These are phyloP conservation scores for Tolypocladium amazonense DNA, from an alignment of 2,329 filamentous ascomycete genomes.

Conservation along the genomic window DNA sequence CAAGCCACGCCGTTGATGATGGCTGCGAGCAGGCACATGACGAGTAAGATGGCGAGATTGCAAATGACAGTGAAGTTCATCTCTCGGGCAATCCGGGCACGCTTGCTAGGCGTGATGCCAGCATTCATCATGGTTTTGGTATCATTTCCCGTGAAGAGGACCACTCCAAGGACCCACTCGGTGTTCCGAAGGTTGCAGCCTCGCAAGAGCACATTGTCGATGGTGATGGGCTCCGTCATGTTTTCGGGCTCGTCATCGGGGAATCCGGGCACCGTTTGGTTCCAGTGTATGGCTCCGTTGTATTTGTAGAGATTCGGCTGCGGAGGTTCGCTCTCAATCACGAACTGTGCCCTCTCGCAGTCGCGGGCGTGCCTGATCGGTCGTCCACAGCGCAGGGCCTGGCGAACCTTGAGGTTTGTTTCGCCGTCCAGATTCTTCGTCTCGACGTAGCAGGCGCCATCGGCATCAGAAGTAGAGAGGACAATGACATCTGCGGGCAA, in stretches of 20 bases:
- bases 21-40: constrained; percentile 80
- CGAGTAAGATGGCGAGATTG: constrained; percentile 83
- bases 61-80: constrained; percentile 96
- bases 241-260: constrained; percentile 52
- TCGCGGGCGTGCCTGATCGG: constrained; percentile 79
- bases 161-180: constrained; percentile 87
- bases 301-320: constrained; percentile 95
- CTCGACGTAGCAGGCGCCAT: constrained; percentile 94
- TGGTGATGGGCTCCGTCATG: constrained; percentile 87
- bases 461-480: constrained; percentile 82
- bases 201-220: constrained; percentile 90
- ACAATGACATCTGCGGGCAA: constrained; percentile 90
- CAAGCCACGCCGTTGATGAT: constrained; percentile 80
- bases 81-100: constrained; percentile 80
- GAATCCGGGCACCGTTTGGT: constrained; percentile 57
- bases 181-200: constrained; percentile 92
- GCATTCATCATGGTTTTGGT: constrained; percentile 99
- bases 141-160: constrained; percentile 89
- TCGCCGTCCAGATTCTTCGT: constrained; percentile 98
- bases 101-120: constrained; percentile 88
- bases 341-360: constrained; percentile 81
- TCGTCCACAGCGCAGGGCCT: constrained; percentile 77
- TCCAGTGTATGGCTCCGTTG: constrained; percentile 81
- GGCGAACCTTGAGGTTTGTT: constrained; percentile 92
- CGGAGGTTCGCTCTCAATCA: constrained; percentile 80